Base-by-base conservation (phyloP, 2,329 filamentous ascomycete species). In the Macroventuria anomochaeta region DNA sequence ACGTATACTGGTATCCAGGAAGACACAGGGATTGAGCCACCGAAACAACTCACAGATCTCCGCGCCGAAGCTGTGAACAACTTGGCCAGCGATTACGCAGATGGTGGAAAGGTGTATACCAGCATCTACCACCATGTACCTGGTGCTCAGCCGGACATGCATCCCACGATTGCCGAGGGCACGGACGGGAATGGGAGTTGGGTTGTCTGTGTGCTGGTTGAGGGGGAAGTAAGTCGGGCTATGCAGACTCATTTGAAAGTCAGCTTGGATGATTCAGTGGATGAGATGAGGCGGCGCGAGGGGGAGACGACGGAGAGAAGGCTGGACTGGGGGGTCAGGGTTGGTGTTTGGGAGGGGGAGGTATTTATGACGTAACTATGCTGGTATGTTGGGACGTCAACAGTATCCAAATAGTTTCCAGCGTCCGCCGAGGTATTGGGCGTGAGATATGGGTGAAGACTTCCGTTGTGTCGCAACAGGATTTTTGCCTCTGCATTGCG, bases 61-160 rank as follows among this genome's bases (percentile, higher is more conserved):
- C n/a, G 18, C 5, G 11, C 23, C 10, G n/a, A 21, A 12, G 38
- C 8, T 3, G 4, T 36, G 3, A 13, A 23, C 4, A 2, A n/a
- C 1, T 23, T 42, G n/a, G 15, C 21, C 7, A 20, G 8, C 2
- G 11, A 25, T 10, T 39, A 23, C 5, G 34, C 23, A 1, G 12
- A 12, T 13, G 25, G 10, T 17, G 28, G 13, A 2, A 15, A 17
- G 3, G 18, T 53, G 26, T 55, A 44, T 20, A 5, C 44, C 15
- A 42, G 29, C 12, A 1, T 63, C 2, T 63, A 65, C 31, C 50
- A 25, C 7, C 54, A 58, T 39, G 26, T 33, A 2, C 25, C 34
- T 2, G 53, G 53, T n/a, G 51, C 53, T 7, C 61, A 64, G 36
- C 63, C 63, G 2, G 41, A 58, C 7, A 36, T 50, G 48, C 63